Percentiles rank a stretch among this genome's conserved stretches.
phyloP scores from a whole-genome alignment of 176 grass and related monocot species.

The Oryza glumipatula region DNA sequence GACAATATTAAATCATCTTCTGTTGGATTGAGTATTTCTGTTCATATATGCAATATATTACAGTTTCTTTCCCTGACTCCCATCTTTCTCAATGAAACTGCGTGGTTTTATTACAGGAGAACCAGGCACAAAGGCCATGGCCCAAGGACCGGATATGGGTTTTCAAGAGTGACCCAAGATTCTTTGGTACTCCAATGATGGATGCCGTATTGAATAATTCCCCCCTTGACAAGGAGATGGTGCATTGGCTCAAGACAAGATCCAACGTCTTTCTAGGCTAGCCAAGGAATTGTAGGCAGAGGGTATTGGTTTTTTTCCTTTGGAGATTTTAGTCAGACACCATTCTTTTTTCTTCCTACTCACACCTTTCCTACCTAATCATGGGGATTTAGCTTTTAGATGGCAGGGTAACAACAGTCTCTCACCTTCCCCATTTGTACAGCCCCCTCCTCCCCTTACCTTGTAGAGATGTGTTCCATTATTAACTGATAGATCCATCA shows the following conservation, averaged over 20 bases:
- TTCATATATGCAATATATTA: neutral
- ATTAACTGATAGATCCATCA: slow-evolving; percentile 59
- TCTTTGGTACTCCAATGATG: slow-evolving; percentile 98
- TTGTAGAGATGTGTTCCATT: slow-evolving; percentile 70
- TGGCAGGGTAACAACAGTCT: slow-evolving; percentile 48
- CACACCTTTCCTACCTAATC: slow-evolving; percentile 52
- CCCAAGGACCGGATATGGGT: slow-evolving; percentile 95
- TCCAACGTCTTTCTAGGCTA: slow-evolving; percentile 83
- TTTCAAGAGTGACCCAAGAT: slow-evolving; percentile 84
- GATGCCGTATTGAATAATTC: slow-evolving; percentile 85
- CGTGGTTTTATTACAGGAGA: slow-evolving; percentile 77
- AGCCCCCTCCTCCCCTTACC: slow-evolving; percentile 32
- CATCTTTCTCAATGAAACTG: slow-evolving; percentile 18
- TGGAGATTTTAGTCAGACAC: slow-evolving; percentile 54
- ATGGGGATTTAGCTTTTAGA: slow-evolving; percentile 64
- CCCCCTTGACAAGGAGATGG: slow-evolving; percentile 91
- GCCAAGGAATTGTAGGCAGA: slow-evolving; percentile 53
- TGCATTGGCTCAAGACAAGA: slow-evolving; percentile 96
- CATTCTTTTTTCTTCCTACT: slow-evolving; percentile 68
- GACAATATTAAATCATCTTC: slow-evolving; percentile 14
- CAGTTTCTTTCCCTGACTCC: neutral
- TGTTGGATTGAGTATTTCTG: neutral
- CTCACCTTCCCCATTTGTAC: slow-evolving; percentile 60
- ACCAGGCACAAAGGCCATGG: slow-evolving; percentile 95
- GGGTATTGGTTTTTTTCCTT: slow-evolving; percentile 40